Base-by-base conservation (phyloP, 108 stramenopile genomes). In the Epithemia pelagica region DNA sequence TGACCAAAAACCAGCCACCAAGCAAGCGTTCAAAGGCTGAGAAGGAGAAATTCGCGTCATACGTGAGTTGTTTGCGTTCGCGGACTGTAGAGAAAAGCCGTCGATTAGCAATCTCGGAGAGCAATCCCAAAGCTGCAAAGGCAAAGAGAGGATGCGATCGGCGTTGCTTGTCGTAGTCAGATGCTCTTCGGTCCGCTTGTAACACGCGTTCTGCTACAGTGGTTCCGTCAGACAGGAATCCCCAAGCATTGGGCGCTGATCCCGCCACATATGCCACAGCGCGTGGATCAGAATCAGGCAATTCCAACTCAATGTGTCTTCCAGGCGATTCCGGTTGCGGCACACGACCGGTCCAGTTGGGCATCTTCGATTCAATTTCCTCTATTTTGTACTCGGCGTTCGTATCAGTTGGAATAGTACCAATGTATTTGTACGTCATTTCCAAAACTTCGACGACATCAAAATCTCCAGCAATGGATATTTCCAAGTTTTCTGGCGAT, bases 21-120 rank as follows among this genome's bases (percentile, higher is more conserved):
- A 84, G 69, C 58, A 96, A 64, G n/a, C 92, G 82, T 77, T 96
- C 95, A 82, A 89, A 94, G 32, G 86, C 83, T 27, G 91, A 89
- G 8, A 96, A 84, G 5, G 92, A 90, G 68, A 98, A 96, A 80
- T 96, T 96, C 60, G 97, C 97, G 72, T 98, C 97, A 70, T 98
- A 98, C 0, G 96, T 97, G 0, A 98, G 81, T 65, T 95, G 96
- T 67, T 92, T 94, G 69, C 95, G 73, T 68, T 98, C 97, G 59
- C 97, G 81, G 25, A 98, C 96, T 28, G 85, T 94, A 62, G 85
- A 86, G 66, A 98, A 98, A 27, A 98, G 82, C 30, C 97, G 80
- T 32, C 97, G 80, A 70, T 98, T 98, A 27, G 83, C 73, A 62
- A 96, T 90, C 80, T 96, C 92, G 32, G 84, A 83, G 26, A 98